Percentiles rank a stretch among this genome's conserved stretches.
These are phyloP conservation scores for Candida manassasensis DNA, from an alignment of 805 yeast species.

Conservation along the genomic window DNA sequence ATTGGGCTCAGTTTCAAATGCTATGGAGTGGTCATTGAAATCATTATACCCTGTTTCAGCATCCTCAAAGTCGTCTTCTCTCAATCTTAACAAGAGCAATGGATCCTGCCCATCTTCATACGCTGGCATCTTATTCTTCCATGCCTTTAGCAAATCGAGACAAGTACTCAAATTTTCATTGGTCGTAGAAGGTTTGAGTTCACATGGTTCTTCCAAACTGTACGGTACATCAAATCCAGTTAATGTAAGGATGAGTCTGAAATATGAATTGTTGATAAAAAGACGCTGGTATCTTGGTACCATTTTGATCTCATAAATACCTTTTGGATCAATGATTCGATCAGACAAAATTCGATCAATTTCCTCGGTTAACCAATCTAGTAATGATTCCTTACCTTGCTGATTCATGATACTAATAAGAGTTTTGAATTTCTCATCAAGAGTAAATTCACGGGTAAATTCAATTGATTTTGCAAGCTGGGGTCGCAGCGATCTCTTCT, in stretches of 20 bases:
- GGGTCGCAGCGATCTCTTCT: constrained; percentile 17
- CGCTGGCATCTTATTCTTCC: constrained; percentile 28
- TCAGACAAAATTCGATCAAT: constrained; percentile 23
- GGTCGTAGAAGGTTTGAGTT: constrained; percentile 29
- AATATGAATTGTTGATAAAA: constrained; percentile 43
- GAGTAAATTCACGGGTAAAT: constrained; percentile 26
- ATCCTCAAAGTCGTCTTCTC: constrained; percentile 23
- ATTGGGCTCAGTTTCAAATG: constrained; percentile 24
- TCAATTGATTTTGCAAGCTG: constrained; percentile 32
- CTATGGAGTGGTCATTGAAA: constrained; percentile 24
- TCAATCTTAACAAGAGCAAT: constrained; percentile 22
- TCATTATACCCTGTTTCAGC: constrained; percentile 21
- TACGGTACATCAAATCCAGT: constrained; percentile 45
- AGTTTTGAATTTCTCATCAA: constrained; percentile 48
- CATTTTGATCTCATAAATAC: constrained; percentile 11
- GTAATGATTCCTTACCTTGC: constrained; percentile 36
- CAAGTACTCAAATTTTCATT: constrained; percentile 29
- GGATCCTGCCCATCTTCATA: constrained; percentile 37
- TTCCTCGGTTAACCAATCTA: constrained; percentile 42
- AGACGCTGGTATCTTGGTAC: constrained; percentile 17
- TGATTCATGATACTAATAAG: constrained; percentile 46
- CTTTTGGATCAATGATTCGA: constrained; percentile 14
- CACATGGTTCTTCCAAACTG: constrained; percentile 34
- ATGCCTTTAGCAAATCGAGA: constrained; percentile 37
- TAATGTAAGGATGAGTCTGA: constrained; percentile 43